A percentile compares a stretch with the other conserved stretches of the same genome.
phyloP scores from a whole-genome alignment of 805 yeast genomes.

The Pichia scutulata region DNA sequence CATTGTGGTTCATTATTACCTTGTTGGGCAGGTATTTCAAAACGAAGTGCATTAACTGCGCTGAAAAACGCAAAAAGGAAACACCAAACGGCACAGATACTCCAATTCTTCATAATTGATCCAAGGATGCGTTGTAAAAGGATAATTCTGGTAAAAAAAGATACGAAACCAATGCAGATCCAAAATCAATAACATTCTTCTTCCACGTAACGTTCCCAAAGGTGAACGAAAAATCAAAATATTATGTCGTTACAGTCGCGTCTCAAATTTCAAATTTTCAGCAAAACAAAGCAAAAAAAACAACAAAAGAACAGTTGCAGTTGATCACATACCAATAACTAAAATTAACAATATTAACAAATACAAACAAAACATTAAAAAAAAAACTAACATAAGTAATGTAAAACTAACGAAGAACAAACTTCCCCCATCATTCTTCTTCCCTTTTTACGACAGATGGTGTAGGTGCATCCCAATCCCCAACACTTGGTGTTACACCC shows the following conservation, averaged over 20 bases:
- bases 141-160: too few relatives aligned
- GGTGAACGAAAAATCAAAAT: background rate
- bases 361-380: background rate
- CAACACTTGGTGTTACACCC: conserved; percentile 39
- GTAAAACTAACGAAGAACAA: background rate
- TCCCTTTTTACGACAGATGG: conserved; percentile 27
- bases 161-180: background rate
- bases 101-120: background rate
- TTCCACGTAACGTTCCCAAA: background rate
- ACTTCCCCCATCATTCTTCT: conserved; percentile 15
- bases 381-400: background rate
- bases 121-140: background rate
- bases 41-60: conserved; percentile 19
- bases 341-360: background rate
- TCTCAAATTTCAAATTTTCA: background rate
- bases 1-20: conserved; percentile 51
- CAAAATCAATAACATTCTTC: background rate
- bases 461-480: conserved; percentile 42
- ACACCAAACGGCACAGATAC: conserved; percentile 1
- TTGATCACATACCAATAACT: too few relatives aligned
- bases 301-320: background rate
- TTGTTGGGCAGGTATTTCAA: conserved; percentile 26
- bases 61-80: conserved; percentile 10
- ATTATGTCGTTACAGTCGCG: background rate
- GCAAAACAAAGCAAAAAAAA: background rate